Percentiles rank a stretch among this genome's conserved stretches.
phyloP scores from a whole-genome alignment of 345 rosid species.

The Lepidium didymum region DNA sequence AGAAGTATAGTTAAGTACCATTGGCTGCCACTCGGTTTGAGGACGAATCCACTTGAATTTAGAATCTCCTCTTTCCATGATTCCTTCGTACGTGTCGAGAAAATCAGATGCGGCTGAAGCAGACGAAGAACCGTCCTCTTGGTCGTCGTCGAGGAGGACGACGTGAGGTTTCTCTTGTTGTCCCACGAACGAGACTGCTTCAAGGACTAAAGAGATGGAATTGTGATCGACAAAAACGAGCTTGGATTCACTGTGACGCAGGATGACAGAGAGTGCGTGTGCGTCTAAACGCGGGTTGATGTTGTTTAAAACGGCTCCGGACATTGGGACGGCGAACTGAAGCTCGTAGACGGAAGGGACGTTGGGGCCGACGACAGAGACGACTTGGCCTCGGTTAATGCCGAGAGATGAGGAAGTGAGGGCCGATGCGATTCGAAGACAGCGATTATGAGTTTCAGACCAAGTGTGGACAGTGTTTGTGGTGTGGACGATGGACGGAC shows the following conservation, averaged over 20 bases:
- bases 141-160: conserved; percentile 36
- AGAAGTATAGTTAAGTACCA: conserved; percentile 60
- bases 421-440: conserved; percentile 69
- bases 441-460: conserved; percentile 69
- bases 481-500: conserved; percentile 52
- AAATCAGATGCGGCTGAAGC: conserved; percentile 17
- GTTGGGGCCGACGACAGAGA: conserved; percentile 59
- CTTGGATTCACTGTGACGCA: conserved; percentile 54
- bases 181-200: conserved; percentile 41
- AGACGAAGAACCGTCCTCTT: conserved; percentile 6
- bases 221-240: conserved; percentile 54
- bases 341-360: conserved; percentile 61
- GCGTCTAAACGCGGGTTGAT: conserved; percentile 59
- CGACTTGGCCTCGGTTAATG: conserved; percentile 39
- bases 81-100: conserved; percentile 40
- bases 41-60: conserved; percentile 46
- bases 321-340: conserved; percentile 66
- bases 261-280: conserved; percentile 37
- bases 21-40: conserved; percentile 50
- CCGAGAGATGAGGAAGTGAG: conserved; percentile 42
- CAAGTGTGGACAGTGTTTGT: conserved; percentile 45
- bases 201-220: conserved; percentile 31
- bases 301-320: conserved; percentile 59
- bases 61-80: conserved; percentile 35
- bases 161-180: conserved; percentile 19